phyloP scores from a whole-genome alignment of 78 protist genomes.

The Pelomyxa schiedti region DNA sequence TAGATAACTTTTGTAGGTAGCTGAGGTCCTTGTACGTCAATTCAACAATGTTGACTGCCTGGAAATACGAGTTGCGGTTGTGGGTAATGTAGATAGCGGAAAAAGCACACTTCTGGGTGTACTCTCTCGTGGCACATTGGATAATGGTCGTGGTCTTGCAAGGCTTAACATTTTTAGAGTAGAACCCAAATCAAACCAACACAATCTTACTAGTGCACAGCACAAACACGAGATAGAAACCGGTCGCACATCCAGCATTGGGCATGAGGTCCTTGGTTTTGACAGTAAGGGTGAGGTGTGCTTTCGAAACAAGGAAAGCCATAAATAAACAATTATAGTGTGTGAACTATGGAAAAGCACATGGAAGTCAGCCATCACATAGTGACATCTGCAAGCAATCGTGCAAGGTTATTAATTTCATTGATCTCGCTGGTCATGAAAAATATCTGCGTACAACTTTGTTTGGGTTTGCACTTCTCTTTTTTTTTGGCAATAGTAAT shows the following conservation, averaged over 20 bases:
- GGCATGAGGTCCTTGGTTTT: conserved; percentile 71
- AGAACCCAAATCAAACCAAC: too few relatives aligned
- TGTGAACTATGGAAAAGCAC: background rate
- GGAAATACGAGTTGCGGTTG: conserved; percentile 61
- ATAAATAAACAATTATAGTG: background rate
- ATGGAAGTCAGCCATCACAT: background rate
- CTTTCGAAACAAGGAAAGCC: conserved; percentile 11
- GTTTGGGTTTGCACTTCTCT: too few relatives aligned
- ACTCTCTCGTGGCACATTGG: conserved; percentile 64
- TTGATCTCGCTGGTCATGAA: conserved; percentile 87
- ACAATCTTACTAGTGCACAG: too few relatives aligned
- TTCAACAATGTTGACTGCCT: conserved; percentile 20
- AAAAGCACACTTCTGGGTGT: conserved; percentile 80
- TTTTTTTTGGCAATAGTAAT: too few relatives aligned
- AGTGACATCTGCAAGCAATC: conserved; percentile 23
- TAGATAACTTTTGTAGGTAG: background rate
- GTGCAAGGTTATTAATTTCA: conserved; percentile 48
- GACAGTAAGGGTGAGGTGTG: conserved; percentile 56
- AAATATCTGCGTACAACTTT: conserved; percentile 86
- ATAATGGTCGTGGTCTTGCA: conserved; percentile 89
- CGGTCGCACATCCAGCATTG: conserved; percentile 76
- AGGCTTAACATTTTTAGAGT: conserved; percentile 56
- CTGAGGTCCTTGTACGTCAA: conserved; percentile 58
- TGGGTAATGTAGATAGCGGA: conserved; percentile 75
- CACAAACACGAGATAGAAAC: conserved; percentile 81